phyloP scores from a whole-genome alignment of 345 rosid species.

The Hibiscus mutabilis region DNA sequence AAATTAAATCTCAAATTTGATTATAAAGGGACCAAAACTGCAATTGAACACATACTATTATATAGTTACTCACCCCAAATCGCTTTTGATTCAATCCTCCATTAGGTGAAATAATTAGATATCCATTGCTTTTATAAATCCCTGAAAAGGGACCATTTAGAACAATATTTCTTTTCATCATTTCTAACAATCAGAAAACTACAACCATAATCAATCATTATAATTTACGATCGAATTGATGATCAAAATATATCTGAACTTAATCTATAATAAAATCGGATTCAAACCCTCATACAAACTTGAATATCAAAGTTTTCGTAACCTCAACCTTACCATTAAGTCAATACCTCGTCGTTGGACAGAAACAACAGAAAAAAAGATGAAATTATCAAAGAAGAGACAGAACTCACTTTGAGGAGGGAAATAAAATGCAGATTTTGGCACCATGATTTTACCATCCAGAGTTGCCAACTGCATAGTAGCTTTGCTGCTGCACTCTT shows the following conservation, averaged over 20 bases:
- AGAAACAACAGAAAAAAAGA: too few relatives aligned
- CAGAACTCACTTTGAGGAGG: slow-evolving; percentile 13
- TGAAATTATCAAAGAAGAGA: neutral
- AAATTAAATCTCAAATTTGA: too few relatives aligned
- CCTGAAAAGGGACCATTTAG: slow-evolving; percentile 32
- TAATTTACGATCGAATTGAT: too few relatives aligned
- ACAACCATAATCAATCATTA: too few relatives aligned
- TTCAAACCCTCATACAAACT: too few relatives aligned
- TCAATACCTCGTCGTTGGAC: too few relatives aligned
- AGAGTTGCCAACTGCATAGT: neutral
- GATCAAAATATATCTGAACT: neutral
- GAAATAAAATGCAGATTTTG: slow-evolving; percentile 3
- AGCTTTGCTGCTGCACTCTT: neutral
- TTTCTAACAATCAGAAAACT: too few relatives aligned
- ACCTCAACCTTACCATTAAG: too few relatives aligned
- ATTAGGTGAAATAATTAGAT: slow-evolving; percentile 79
- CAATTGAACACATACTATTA: too few relatives aligned
- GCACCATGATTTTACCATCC: neutral
- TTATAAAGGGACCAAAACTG: too few relatives aligned
- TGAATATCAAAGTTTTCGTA: too few relatives aligned
- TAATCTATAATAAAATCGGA: too few relatives aligned
- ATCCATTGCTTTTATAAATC: slow-evolving; percentile 73
- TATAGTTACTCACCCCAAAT: slow-evolving; percentile 38
- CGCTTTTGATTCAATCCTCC: slow-evolving; percentile 99
- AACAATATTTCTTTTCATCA: neutral